phyloP scores from a whole-genome alignment of 2,329 filamentous ascomycete species.

The Diplodia scrobiculata region DNA sequence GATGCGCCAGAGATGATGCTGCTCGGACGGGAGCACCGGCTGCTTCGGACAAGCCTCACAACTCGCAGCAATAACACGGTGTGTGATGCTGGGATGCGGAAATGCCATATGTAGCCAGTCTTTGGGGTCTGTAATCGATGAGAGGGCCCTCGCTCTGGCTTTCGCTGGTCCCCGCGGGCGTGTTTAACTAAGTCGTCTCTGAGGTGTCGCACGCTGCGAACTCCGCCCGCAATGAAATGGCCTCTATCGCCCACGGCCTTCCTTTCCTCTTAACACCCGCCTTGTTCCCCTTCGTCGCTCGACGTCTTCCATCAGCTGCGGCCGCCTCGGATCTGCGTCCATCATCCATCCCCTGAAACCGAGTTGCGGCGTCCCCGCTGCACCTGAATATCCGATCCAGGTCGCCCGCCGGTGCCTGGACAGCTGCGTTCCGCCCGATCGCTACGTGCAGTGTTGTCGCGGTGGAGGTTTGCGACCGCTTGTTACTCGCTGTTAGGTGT shows the following conservation, averaged over 20 bases:
- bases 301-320: slow-evolving; percentile 20
- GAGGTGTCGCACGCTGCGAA: slow-evolving; percentile 21
- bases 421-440: slow-evolving; percentile 10
- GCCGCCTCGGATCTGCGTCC: slow-evolving; percentile 11
- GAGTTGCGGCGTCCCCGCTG: slow-evolving; percentile 15
- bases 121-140: slow-evolving; percentile 4
- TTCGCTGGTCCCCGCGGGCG: slow-evolving; percentile 19
- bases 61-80: neutral
- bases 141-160: slow-evolving; percentile 23
- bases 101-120: neutral
- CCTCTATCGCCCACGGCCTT: slow-evolving; percentile 10
- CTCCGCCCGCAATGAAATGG: slow-evolving; percentile 25
- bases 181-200: slow-evolving; percentile 19
- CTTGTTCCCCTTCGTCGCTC: slow-evolving; percentile 9
- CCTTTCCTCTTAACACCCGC: slow-evolving; percentile 19
- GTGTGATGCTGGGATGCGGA: neutral
- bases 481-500: slow-evolving; percentile 22
- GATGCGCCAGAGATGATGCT: neutral
- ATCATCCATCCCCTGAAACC: slow-evolving; percentile 22
- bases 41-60: neutral
- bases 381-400: slow-evolving; percentile 25
- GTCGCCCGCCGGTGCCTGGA: slow-evolving; percentile 15
- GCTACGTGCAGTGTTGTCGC: slow-evolving; percentile 30
- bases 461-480: slow-evolving; percentile 34
- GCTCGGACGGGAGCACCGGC: neutral